phyloP scores from a whole-genome alignment of 331 rosid genomes.

The Pyracantha coccinea region DNA sequence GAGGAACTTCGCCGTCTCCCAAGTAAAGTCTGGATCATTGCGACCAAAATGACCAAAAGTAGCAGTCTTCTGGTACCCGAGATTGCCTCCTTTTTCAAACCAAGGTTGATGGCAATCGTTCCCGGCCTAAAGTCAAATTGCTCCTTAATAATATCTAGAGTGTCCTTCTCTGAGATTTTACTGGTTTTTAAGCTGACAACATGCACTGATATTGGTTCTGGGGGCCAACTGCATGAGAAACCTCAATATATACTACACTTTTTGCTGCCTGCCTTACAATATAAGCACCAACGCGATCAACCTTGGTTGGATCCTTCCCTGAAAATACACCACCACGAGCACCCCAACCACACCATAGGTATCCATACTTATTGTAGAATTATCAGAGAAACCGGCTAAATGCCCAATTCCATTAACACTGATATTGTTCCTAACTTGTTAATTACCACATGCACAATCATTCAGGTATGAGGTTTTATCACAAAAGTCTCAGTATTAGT shows the following conservation, averaged over 20 bases:
- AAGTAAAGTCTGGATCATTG: conserved; percentile 69
- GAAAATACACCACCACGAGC: conserved; percentile 96
- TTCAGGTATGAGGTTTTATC: no score
- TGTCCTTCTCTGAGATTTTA: conserved; percentile 57
- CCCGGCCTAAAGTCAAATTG: conserved; percentile 80
- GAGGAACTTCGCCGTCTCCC: conserved; percentile 78
- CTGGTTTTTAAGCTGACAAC: conserved; percentile 70
- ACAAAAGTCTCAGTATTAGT: no score
- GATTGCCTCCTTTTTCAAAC: conserved; percentile 66
- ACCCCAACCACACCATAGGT: conserved; percentile 87
- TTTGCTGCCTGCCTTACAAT: conserved; percentile 88
- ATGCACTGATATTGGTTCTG: conserved; percentile 70
- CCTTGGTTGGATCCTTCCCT: conserved; percentile 91
- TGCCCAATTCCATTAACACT: no score
- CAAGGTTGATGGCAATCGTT: conserved; percentile 73
- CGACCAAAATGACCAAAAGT: conserved; percentile 93
- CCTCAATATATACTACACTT: conserved; percentile 77
- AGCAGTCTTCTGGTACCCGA: conserved; percentile 79
- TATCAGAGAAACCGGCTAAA: conserved; percentile 40
- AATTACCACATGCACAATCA: no score
- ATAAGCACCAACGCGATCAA: conserved; percentile 77
- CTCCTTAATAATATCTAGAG: conserved; percentile 58
- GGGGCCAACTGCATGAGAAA: conserved; percentile 87
- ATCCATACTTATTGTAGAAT: conserved; percentile 35
- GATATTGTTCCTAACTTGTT: no score